Conservation (phyloP, 1,284 basidiomycete genomes). For the Pseudozyma sp. region DNA sequence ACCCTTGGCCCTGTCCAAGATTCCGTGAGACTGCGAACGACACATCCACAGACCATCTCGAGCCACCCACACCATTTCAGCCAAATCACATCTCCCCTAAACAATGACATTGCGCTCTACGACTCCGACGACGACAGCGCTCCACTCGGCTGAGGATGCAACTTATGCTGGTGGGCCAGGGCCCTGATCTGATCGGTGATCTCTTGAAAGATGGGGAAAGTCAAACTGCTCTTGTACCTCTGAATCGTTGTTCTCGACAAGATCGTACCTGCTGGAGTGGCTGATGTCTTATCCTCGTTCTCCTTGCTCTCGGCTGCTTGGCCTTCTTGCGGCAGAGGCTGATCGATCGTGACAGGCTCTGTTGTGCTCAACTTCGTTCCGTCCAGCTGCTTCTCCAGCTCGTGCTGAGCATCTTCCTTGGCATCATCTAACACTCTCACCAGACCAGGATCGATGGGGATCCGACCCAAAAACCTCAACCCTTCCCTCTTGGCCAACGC, state of each 20-base stretch:
- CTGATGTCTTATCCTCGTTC: background rate
- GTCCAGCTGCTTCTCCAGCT: conserved; percentile 16
- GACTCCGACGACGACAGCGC: too few relatives aligned
- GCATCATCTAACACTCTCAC: conserved; percentile 86
- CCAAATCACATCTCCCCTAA: too few relatives aligned
- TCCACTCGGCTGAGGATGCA: background rate
- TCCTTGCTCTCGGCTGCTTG: background rate
- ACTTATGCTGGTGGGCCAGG: conserved; percentile 18
- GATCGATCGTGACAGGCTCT: conserved; percentile 13
- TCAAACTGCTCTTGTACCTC: conserved; percentile 59
- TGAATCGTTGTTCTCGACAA: conserved; percentile 58
- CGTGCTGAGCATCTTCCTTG: conserved; percentile 52
- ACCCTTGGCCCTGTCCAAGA: too few relatives aligned
- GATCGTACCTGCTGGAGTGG: conserved; percentile 49
- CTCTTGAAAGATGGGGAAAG: conserved; percentile 65
- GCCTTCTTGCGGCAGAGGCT: conserved; percentile 8
- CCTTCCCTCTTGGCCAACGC: conserved; percentile 77
- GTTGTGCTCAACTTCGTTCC: conserved; percentile 1
- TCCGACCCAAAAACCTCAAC: conserved; percentile 83
- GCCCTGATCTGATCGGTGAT: conserved; percentile 51
- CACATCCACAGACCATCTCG: too few relatives aligned
- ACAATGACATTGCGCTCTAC: background rate
- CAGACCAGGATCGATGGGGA: conserved; percentile 93
- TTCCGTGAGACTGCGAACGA: too few relatives aligned
- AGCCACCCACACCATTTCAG: too few relatives aligned